Base-by-base conservation (phyloP, 352 stramenopile genomes). In the Aphanomyces invadans region DNA sequence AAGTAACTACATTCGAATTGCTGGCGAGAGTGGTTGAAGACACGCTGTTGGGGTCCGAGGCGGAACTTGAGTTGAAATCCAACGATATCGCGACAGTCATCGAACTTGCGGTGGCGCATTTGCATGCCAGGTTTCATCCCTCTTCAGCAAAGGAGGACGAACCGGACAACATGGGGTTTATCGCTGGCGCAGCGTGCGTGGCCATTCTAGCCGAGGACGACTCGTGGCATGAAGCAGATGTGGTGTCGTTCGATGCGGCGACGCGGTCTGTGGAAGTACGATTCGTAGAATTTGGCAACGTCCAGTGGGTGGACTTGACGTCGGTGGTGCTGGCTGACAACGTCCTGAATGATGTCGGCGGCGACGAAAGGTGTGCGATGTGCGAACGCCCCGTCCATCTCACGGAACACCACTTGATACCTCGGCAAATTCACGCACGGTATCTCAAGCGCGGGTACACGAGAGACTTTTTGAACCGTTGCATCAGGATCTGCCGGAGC, bases 381-480 rank as follows among this genome's bases (percentile, higher is more conserved):
- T 98, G 94, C 61, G 89, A 96, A 73, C 82, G 94, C 23, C 76
- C 79, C 10, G 96, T 97, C 74, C 90, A 89, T 63, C 54, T 98
- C 19, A 97, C 91, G 15, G 81, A 82, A 4, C 94, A 98, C 74
- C 94, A 98, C 68, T 73, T 98, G 7, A 97, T 96, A 57, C 94
- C 94, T 4, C 87, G 88, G 42, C 80, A 80, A n/a, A 87, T 73
- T 2, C 87, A 96, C 61, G 68, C 76, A 25, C 83, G 77, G 63
- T 94, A 92, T 68, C 56, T 88, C 28, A 89, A 90, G 68, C 84
- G 86, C 51, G 87, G 86, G 1, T 93, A 87, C 54, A 82, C 77
- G 17, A 72, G 76, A 32, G 80, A 88, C 66, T 88, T 90, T 31
- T 68, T 96, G 21, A 93, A 92, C 75, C 82, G 72, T 31, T 96